Evolutionary conservation across 805 yeast genomes (phyloP), one percentile per base, ranked within the genome.

Genomic region (Candida tammaniensis): DNA sequence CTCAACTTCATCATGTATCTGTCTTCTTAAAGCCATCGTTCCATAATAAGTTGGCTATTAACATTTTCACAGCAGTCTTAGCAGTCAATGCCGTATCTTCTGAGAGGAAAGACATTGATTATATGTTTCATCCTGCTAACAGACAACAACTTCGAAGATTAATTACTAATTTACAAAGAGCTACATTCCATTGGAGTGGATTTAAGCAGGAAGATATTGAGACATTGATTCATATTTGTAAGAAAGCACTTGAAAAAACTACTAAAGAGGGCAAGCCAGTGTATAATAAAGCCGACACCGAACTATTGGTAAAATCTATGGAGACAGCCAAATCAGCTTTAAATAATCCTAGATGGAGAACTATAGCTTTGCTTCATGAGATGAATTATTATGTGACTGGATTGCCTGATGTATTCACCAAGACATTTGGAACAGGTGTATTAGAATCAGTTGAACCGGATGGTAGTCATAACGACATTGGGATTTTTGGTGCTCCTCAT

Each of bases 161-260:
- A 43, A 70, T 82, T 9, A 69, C 74, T 4, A 82, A 82, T 48
- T 50, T 82, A 18, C 85, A 77, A 52, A 64, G 81, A 38, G 78
- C 83, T 1, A 78, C 88, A 0, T 80, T 82, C 51, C 78, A 78
- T 47, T 82, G 89, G 89, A 78, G 86, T 1, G 88, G 87, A 0
- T 82, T 82, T 49, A 66, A 80, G 9, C 65, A 68, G 17, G 66
- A 64, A 26, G 87, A 82, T 54, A 62, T 82, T 18, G 74, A 74
- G 31, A 61, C 70, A 15, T 61, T 82, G 53, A 50, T 74, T 2
- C 56, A 59, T 15, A 70, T 81, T 18, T 71, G 82, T 31, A 56
- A 63, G 11, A 54, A 57, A 15, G 69, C 78, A 5, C 39, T 77
- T 22, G 61, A 68, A 12, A 69, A 68, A 38, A 46, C 47, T 20